Evolutionary conservation across 2,329 filamentous ascomycete genomes (phyloP).

Genomic region (Cladosporium sp.): DNA sequence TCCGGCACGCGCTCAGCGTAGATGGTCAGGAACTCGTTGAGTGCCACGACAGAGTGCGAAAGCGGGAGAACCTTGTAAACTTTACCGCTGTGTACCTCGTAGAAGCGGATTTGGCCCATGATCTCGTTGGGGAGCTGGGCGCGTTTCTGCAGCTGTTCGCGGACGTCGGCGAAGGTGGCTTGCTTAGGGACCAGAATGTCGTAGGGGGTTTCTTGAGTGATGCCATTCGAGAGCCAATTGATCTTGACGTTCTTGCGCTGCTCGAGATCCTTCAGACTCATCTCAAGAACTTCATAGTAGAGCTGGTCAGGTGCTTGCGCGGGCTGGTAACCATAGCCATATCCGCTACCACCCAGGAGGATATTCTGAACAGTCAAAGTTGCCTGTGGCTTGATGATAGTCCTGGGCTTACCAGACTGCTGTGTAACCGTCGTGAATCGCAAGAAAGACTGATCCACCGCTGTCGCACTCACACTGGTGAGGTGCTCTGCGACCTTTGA

Average conservation of each 20-base stretch:
- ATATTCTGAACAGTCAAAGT: slow-evolving; percentile 76
- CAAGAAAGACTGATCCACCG: slow-evolving; percentile 79
- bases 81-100: slow-evolving; percentile 79
- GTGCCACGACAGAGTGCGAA: slow-evolving; percentile 71
- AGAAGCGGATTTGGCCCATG: slow-evolving; percentile 72
- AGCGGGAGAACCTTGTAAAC: slow-evolving; percentile 74
- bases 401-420: slow-evolving; percentile 73
- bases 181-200: slow-evolving; percentile 88
- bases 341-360: slow-evolving; percentile 65
- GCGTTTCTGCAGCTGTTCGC: slow-evolving; percentile 76
- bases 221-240: slow-evolving; percentile 82
- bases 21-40: slow-evolving; percentile 82
- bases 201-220: slow-evolving; percentile 82
- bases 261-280: slow-evolving; percentile 89
- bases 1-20: slow-evolving; percentile 80
- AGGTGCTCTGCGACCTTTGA: slow-evolving; percentile 79
- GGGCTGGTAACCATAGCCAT: slow-evolving; percentile 65
- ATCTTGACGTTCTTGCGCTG: slow-evolving; percentile 86
- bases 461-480: slow-evolving; percentile 33
- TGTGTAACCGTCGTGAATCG: slow-evolving; percentile 86
- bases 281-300: slow-evolving; percentile 91
- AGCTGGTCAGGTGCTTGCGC: slow-evolving; percentile 66
- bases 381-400: slow-evolving; percentile 70
- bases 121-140: slow-evolving; percentile 75
- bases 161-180: slow-evolving; percentile 75